Base-by-base conservation (phyloP, 2,329 filamentous ascomycete species). In the Fusarium nematophilum region DNA sequence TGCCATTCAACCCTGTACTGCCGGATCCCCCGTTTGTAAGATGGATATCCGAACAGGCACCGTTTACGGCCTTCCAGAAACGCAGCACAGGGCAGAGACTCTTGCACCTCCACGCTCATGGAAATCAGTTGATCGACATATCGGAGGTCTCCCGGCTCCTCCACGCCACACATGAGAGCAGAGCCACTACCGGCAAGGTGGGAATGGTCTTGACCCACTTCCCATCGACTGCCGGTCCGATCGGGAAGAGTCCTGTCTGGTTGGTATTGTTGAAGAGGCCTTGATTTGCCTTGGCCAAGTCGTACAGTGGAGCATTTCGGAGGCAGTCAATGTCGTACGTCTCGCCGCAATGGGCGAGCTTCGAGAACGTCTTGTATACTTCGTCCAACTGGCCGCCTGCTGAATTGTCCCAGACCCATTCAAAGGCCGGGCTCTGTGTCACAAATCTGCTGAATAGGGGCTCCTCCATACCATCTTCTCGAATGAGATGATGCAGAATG, bases 401-500 rank as follows among this genome's bases (percentile, higher is more conserved):
- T 1, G 47, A 15, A 38, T 64, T 62, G 7, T 64, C 59, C 61
- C 61, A 64, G 1, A 46, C 29, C 55, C 48, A 59, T 15, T 64
- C 44, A 14, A 49, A 62, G 0, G 55, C 58, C 1, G 61, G 58
- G 42, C 58, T 62, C 38, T 40, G 50, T 3, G 45, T 38, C n/a
- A n/a, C n/a, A n/a, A n/a, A n/a, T n/a, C n/a, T n/a, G n/a, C n/a
- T n/a, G n/a, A n/a, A n/a, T n/a, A n/a, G n/a, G n/a, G n/a, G n/a
- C n/a, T n/a, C n/a, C n/a, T n/a, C n/a, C n/a, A n/a, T n/a, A n/a
- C n/a, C n/a, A n/a, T n/a, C n/a, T n/a, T n/a, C n/a, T n/a, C n/a
- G n/a, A n/a, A n/a, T n/a, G n/a, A 84, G 69, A 45, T 83, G 81
- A 49, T 83, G 80, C 42, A 83, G 62, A 44, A 84, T 78, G 5